Evolutionary conservation across 139 green algal species (phyloP), one percentile per base, ranked within the genome.

Genomic region (Mesotaenium endlicherianum): DNA sequence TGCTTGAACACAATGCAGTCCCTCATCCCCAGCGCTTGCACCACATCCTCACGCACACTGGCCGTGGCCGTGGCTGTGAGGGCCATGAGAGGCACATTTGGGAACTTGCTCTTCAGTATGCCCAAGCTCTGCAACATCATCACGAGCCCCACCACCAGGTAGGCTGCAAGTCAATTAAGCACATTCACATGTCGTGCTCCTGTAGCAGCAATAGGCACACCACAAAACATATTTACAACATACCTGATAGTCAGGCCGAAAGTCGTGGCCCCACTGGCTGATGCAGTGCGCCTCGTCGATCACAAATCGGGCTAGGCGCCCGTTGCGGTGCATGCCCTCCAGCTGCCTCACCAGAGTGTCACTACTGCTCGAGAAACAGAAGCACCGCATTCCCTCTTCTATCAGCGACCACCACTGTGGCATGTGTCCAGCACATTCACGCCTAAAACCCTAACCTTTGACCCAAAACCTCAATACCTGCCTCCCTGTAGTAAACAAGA

Each of bases 271-370:
- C 93, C 93, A 96, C 17, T 83, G 70, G 17, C 77, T 91, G 3
- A 96, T 88, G 81, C 93, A 97, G 86, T 97, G 93, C 17, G 92
- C 93, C 84, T 95, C 93, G 49, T 96, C 93, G 17, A 96, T 86
- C 40, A 96, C 93, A 26, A 96, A 53, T 2, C 93, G 84, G 0
- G 90, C 53, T 38, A 97, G 84, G 39, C 31, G 55, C 16, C 59
- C 41, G 14, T 20, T 40, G 26, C 75, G 72, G 84, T 94, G 72
- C 50, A 93, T 49, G 50, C 90, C 89, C 72, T 95, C 89, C 49
- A 95, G 86, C 49, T 90, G 91, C 20, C 80, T 72, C 3, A 75
- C 45, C 20, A 94, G 64, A 20, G 78, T 67, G 69, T 94, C 91
- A 59, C 70, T 91, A 0, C 81, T 87, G 81, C 70, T 1, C 8